Evolutionary conservation across 139 green algal species (phyloP).

Genomic region (Micractinium conductrix): DNA sequence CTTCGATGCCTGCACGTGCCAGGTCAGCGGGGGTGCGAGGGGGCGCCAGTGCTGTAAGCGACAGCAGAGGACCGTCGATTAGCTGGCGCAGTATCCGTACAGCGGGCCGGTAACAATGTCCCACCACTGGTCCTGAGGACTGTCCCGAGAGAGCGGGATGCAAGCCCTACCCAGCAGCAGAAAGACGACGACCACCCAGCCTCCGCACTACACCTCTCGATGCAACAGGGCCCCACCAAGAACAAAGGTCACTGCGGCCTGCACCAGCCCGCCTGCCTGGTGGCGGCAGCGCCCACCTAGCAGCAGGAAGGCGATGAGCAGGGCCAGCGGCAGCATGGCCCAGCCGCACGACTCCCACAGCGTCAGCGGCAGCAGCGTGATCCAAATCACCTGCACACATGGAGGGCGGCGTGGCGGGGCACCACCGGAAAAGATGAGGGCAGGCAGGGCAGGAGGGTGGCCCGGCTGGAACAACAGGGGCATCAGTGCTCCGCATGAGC

Average conservation of each 20-base stretch:
- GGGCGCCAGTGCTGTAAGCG: too few relatives aligned
- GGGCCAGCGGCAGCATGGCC: conserved; percentile 59
- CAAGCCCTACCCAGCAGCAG: not conserved
- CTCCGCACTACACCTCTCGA: not conserved
- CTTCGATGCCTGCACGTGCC: conserved; percentile 69
- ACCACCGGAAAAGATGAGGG: not conserved
- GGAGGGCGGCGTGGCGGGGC: not conserved
- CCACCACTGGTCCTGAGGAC: too few relatives aligned
- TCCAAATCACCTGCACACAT: conserved; percentile 12
- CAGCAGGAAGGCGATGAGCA: conserved; percentile 71
- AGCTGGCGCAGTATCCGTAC: too few relatives aligned
- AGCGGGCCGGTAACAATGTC: too few relatives aligned
- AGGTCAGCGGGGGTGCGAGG: not conserved
- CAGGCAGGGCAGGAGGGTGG: not conserved
- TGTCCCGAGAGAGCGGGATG: too few relatives aligned
- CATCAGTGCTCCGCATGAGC: not conserved
- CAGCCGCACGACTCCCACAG: conserved; percentile 71
- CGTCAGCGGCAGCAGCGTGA: conserved; percentile 42
- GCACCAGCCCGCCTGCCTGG: not conserved
- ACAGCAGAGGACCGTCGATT: too few relatives aligned
- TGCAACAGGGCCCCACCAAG: not conserved
- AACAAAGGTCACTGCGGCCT: not conserved
- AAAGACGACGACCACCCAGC: not conserved
- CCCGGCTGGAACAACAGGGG: not conserved
- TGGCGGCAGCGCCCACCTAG: conserved; percentile 37